Base-by-base conservation (phyloP, 1,139 yeast species). In the Yamadazyma jaroonii region DNA sequence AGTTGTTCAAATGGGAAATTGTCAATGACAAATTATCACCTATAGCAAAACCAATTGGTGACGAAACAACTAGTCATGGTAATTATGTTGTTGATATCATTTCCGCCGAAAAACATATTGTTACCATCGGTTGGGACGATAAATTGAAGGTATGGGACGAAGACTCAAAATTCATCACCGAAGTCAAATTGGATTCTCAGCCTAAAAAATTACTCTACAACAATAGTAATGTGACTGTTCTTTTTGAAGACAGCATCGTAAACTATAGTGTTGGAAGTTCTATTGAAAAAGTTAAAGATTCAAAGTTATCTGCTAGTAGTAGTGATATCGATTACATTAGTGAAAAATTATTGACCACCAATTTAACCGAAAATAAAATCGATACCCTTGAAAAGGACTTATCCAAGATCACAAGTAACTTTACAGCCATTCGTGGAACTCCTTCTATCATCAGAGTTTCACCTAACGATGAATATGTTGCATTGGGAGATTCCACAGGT, bases 51-150 rank as follows among this genome's bases (percentile, higher is more conserved):
- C 29, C 40, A 2, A 25, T 54, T 33, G 59, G 63, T 25, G 45
- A 48, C 6, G 47, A 59, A 10, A 64, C 67, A 14, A 50, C 60
- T 6, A 63, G 66, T 9, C 92, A 85, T 56, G 50, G 72, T 1
- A 84, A 84, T 50, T 70, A 80, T 48, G 71, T 87, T 26, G 77
- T 73, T 33, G 81, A 61, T 62, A 54, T 73, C 25, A 51, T 55
- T 17, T 47, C 44, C 29, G 58, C 49, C 9, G 52, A 51, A 15
- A 55, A 55, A 2, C 43, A 47, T 2, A 46, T 79, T 9, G 62
- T 74, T 39, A 73, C 94, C 13, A 67, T 80, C 23, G 95, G 90
- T 1, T 90, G 97, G 97, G 98, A 92, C 58, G 95, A 88, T 54
- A 75, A 77, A n/a, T 52, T 89, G 35, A 77, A 75, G 52, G 51